Conservation (phyloP, 805 yeast genomes). For the Ogataea neopini region DNA sequence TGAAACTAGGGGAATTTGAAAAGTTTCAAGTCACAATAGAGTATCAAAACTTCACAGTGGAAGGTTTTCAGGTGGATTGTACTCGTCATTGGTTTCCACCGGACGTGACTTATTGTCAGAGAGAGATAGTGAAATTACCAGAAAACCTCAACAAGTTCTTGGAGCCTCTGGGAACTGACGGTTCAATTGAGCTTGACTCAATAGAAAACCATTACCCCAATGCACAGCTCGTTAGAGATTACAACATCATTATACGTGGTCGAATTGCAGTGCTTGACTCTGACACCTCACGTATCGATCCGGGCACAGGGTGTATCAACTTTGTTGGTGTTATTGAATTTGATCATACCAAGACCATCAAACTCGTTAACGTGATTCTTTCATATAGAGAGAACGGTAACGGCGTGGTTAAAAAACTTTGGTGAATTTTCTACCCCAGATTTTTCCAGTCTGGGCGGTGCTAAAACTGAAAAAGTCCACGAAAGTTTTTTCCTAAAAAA, state of each 20-base stretch:
- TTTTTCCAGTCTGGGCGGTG: conserved; percentile 9
- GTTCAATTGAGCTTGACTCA: conserved; percentile 23
- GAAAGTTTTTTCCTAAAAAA: neutral
- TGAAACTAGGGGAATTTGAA: conserved; percentile 30
- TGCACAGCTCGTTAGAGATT: conserved; percentile 27
- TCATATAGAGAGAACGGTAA: conserved; percentile 30
- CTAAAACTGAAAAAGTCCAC: conserved; percentile 1
- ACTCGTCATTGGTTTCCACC: conserved; percentile 33
- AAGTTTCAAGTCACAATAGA: conserved; percentile 34
- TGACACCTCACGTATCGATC: conserved; percentile 21
- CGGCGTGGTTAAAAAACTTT: conserved; percentile 31
- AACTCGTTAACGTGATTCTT: conserved; percentile 29
- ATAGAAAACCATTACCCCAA: conserved; percentile 28
- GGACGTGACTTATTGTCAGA: conserved; percentile 21
- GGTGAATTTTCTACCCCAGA: conserved; percentile 24
- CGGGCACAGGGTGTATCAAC: conserved; percentile 32
- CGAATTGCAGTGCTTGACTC: conserved; percentile 26
- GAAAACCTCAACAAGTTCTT: conserved; percentile 32
- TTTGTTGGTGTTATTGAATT: conserved; percentile 38
- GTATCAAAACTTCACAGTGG: conserved; percentile 31
- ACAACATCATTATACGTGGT: conserved; percentile 34
- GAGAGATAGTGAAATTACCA: conserved; percentile 30
- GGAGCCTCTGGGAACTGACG: conserved; percentile 33
- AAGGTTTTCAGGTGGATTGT: conserved; percentile 36
- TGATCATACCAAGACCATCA: conserved; percentile 38